Conservation (phyloP, 495 filamentous ascomycete species). For the Neurospora sp. region DNA sequence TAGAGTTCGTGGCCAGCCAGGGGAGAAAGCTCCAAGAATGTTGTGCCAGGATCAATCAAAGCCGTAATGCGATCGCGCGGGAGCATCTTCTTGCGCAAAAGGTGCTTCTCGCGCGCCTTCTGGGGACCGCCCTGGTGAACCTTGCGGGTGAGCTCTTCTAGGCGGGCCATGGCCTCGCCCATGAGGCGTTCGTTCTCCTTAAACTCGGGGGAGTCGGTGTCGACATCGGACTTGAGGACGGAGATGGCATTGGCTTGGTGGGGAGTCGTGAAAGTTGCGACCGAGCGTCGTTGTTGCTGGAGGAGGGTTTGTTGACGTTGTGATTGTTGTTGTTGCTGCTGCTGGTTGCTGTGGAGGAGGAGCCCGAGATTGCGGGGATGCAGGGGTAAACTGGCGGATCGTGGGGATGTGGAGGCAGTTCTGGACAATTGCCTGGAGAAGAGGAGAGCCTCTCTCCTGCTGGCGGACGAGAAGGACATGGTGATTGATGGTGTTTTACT, state of each 20-base stretch:
- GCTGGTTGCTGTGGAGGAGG: slow-evolving; percentile 8
- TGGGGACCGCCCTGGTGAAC: slow-evolving; percentile 67
- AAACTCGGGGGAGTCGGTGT: slow-evolving; percentile 68
- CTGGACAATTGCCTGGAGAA: slow-evolving; percentile 30
- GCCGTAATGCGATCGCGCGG: slow-evolving; percentile 82
- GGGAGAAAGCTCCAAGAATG: slow-evolving; percentile 83
- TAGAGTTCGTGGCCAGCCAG: slow-evolving; percentile 84
- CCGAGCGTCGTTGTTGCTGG: slow-evolving; percentile 19
- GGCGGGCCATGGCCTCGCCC: slow-evolving; percentile 53
- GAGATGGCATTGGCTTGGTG: slow-evolving; percentile 71
- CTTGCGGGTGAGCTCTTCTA: slow-evolving; percentile 58
- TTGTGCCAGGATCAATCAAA: slow-evolving; percentile 77
- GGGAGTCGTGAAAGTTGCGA: slow-evolving; percentile 53
- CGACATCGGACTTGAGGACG: slow-evolving; percentile 62
- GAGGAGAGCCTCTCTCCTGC: slow-evolving; percentile 23
- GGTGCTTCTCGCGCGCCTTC: slow-evolving; percentile 84
- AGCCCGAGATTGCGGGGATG: slow-evolving; percentile 3
- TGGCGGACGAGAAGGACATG: slow-evolving; percentile 25
- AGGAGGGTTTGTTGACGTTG: slow-evolving; percentile 16
- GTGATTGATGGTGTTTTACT: neutral
- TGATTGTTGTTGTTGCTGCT: slow-evolving; percentile 9
- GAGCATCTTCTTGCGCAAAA: slow-evolving; percentile 86
- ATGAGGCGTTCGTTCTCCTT: slow-evolving; percentile 73
- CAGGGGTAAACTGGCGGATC: neutral
- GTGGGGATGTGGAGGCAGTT: neutral